Conservation (phyloP, 2,329 filamentous ascomycete species). For the Aspergillus versicolor region DNA sequence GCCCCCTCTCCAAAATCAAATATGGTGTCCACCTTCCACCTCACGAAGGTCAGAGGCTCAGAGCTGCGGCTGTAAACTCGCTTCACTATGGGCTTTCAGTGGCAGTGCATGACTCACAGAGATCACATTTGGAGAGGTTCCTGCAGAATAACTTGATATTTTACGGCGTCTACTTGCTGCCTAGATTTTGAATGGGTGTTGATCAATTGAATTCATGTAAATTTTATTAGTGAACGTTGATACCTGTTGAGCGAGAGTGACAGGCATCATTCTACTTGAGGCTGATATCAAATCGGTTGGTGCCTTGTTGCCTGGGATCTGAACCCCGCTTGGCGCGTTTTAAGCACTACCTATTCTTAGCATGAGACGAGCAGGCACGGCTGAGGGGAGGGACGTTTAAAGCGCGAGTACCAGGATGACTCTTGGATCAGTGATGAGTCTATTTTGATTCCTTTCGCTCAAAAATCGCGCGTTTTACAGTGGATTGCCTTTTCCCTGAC, state of each 20-base stretch:
- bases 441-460: background rate
- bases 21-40: too few relatives aligned
- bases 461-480: background rate
- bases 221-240: background rate
- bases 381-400: background rate
- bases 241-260: background rate
- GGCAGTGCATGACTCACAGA: background rate
- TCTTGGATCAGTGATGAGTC: background rate
- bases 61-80: too few relatives aligned
- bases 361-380: background rate
- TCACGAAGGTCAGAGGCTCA: too few relatives aligned
- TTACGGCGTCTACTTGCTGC: background rate
- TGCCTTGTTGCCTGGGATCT: constrained; percentile 4
- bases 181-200: background rate
- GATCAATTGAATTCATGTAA: background rate
- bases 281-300: background rate
- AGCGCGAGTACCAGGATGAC: background rate
- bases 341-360: constrained; percentile 1
- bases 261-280: background rate
- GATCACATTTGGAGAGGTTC: background rate
- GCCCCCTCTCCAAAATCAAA: too few relatives aligned
- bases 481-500: constrained; percentile 5
- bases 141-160: background rate
- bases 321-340: background rate
- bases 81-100: too few relatives aligned